Conservation (phyloP, 192 early-diverging fungal genomes). For the Rhizophagus clarus region DNA sequence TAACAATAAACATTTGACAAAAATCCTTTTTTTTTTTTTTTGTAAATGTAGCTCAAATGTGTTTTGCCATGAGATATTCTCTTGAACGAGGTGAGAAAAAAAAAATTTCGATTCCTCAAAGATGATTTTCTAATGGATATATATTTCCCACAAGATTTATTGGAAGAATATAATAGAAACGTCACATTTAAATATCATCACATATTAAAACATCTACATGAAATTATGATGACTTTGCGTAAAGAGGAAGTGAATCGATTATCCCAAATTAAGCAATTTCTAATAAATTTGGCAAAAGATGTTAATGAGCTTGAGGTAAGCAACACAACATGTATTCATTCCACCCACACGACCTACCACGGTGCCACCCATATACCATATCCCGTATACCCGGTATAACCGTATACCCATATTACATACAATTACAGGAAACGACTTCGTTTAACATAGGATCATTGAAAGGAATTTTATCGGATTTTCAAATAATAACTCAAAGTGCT, state of each 20-base stretch:
- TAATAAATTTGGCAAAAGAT: background rate
- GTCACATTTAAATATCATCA: slow-evolving; percentile 16
- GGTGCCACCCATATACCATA: too few species aligned
- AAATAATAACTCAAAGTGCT: background rate
- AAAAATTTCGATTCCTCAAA: background rate
- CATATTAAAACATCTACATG: slow-evolving; percentile 11
- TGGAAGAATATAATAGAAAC: slow-evolving; percentile 27
- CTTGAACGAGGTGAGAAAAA: slow-evolving; percentile 37
- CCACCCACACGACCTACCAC: too few species aligned
- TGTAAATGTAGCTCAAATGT: slow-evolving; percentile 35
- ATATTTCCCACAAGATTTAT: slow-evolving; percentile 5
- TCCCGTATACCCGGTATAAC: too few species aligned
- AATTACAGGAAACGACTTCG: background rate
- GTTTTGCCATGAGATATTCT: slow-evolving; percentile 37
- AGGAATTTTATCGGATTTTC: slow-evolving; percentile 4
- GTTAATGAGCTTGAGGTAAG: slow-evolving; percentile 18
- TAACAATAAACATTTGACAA: background rate
- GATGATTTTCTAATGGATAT: background rate
- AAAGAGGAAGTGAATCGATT: slow-evolving; percentile 28
- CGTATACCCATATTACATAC: too few species aligned
- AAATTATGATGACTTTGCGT: slow-evolving; percentile 13
- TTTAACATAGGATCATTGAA: slow-evolving; percentile 1
- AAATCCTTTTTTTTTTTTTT: background rate
- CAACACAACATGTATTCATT: too few species aligned
- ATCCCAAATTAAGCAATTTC: slow-evolving; percentile 3